Base-by-base conservation (phyloP, 805 yeast species). In the Lipomyces sp. region DNA sequence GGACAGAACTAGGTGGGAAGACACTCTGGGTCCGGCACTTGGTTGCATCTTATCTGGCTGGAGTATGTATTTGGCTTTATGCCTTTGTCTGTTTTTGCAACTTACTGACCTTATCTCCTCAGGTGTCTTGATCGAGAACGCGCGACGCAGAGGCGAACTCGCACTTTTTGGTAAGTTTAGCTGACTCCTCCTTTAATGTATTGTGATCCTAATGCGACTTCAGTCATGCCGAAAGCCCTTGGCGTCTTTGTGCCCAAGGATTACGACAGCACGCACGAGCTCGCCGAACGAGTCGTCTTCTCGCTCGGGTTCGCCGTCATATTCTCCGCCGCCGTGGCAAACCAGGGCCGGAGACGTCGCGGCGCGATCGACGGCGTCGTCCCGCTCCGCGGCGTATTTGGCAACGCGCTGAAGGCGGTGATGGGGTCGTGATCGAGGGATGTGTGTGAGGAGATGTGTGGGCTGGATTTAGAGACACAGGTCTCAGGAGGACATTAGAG, bases 111-210 rank as follows among this genome's bases (percentile, higher is more conserved):
- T n/a, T n/a, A 14, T 21, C 2, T 23, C 10, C 10, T n/a, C 13
- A 53, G 57, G 57, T 24, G 40, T 53, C 3, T 45, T 53, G 26
- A 22, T 53, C 2, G 79, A 75, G 48, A 64, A 65, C 4, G 66
- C 68, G 1, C 68, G 63, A 45, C 63, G 79, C 26, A 65, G 78
- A 22, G 72, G 75, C 45, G 79, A 75, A 53, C 70, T 75, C 63
- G 76, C 78, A 0, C 65, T 75, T 24, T 75, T 75, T 57, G 77
- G 51, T 47, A 47, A 1, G 48, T 39, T 7, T 19, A 6, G n/a
- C n/a, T n/a, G n/a, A n/a, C n/a, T n/a, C n/a, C n/a, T n/a, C n/a
- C n/a, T n/a, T n/a, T n/a, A n/a, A n/a, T n/a, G n/a, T n/a, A n/a
- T n/a, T n/a, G n/a, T n/a, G n/a, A n/a, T n/a, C n/a, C n/a, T n/a